These are phyloP conservation scores for Brassica hybrid DNA, from an alignment of 441 rosid genomes.

Conservation along the genomic window DNA sequence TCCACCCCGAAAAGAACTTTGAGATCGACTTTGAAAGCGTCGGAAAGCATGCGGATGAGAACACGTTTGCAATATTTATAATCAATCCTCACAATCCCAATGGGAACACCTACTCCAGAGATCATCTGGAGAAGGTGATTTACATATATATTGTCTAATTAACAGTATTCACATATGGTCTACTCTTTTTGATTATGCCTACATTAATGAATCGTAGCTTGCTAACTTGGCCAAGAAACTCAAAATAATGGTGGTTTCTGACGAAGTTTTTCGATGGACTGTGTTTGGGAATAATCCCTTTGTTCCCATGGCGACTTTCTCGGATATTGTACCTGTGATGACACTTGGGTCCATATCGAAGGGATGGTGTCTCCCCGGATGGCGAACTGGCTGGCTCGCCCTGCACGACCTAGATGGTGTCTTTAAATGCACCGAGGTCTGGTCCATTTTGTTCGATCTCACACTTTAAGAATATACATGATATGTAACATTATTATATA, in stretches of 20 bases:
- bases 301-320: slow-evolving; percentile 54
- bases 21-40: slow-evolving; percentile 59
- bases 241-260: slow-evolving; percentile 61
- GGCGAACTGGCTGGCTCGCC: slow-evolving; percentile 68
- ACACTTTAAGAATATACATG: too few species aligned
- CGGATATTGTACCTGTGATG: slow-evolving; percentile 55
- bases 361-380: slow-evolving; percentile 68
- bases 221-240: slow-evolving; percentile 54
- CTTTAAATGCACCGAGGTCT: slow-evolving; percentile 45
- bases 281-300: slow-evolving; percentile 43
- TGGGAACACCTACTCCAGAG: slow-evolving; percentile 49
- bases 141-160: background rate
- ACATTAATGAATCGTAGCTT: slow-evolving; percentile 38
- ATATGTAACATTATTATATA: too few species aligned
- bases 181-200: background rate
- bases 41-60: slow-evolving; percentile 45
- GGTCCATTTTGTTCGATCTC: background rate
- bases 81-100: slow-evolving; percentile 61
- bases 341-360: slow-evolving; percentile 64
- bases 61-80: slow-evolving; percentile 55
- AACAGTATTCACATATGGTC: background rate
- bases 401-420: slow-evolving; percentile 48
- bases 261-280: slow-evolving; percentile 59
- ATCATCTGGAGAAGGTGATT: slow-evolving; percentile 52
- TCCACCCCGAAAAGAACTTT: slow-evolving; percentile 51